Conservation (phyloP, 169 alveolate species). For the Plasmodium coatneyi region DNA sequence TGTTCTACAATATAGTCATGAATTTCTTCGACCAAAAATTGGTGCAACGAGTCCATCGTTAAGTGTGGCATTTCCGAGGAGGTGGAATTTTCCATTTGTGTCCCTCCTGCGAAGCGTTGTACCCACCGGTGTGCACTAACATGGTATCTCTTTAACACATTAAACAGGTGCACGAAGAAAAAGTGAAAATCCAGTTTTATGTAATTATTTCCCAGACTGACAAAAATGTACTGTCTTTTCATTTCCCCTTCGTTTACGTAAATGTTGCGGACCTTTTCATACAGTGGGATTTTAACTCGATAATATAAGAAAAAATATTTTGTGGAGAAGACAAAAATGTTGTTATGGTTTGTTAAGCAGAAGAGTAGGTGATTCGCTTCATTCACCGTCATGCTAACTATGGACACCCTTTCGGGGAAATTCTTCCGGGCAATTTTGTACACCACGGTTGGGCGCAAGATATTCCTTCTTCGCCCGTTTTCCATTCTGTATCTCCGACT, state of each 20-base stretch:
- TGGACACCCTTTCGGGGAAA: constrained; percentile 1
- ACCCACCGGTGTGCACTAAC: background rate
- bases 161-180: constrained; percentile 34
- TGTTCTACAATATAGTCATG: constrained; percentile 37
- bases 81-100: background rate
- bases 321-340: constrained; percentile 35
- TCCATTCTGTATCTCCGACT: background rate
- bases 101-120: background rate
- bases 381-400: constrained; percentile 26
- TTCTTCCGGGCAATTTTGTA: constrained; percentile 4
- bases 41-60: background rate
- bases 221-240: constrained; percentile 28
- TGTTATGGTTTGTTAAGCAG: constrained; percentile 45
- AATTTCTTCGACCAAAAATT: constrained; percentile 25
- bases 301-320: constrained; percentile 41
- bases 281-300: constrained; percentile 24
- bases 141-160: constrained; percentile 35
- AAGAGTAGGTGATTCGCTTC: constrained; percentile 33
- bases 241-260: constrained; percentile 5
- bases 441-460: constrained; percentile 11
- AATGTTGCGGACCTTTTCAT: constrained; percentile 34
- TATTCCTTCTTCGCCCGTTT: background rate
- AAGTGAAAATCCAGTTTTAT: constrained; percentile 12
- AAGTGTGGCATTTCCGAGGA: background rate
- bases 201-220: constrained; percentile 8